phyloP scores from a whole-genome alignment of 1,284 basidiomycete genomes.

The Pisolithus thermaeus region DNA sequence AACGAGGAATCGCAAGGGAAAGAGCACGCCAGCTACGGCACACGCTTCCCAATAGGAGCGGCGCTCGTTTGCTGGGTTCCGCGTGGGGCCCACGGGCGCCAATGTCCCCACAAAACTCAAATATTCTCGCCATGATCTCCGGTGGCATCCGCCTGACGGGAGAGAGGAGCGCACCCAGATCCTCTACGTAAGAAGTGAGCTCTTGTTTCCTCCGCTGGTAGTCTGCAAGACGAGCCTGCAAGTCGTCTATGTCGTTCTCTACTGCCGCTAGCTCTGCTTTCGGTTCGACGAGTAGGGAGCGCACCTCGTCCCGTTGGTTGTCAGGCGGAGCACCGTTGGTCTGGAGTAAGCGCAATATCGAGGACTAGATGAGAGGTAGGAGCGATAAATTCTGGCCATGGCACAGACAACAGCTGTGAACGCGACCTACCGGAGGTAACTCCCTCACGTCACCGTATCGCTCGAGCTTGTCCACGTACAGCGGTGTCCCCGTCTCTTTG shows the following conservation, averaged over 20 bases:
- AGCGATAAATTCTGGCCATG: conserved; percentile 1
- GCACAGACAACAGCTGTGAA: neutral
- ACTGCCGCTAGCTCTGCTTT: conserved; percentile 22
- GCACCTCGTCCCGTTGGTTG: conserved; percentile 25
- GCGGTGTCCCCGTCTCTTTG: conserved; percentile 21
- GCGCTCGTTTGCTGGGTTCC: conserved; percentile 24
- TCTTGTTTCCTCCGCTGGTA: conserved; percentile 24
- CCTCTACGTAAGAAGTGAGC: conserved; percentile 24
- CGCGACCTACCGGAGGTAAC: conserved; percentile 20
- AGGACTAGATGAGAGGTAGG: conserved; percentile 13
- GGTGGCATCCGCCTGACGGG: conserved; percentile 29
- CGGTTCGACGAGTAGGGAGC: conserved; percentile 19
- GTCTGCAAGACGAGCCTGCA: conserved; percentile 25
- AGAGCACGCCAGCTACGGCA: conserved; percentile 25
- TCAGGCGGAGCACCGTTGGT: conserved; percentile 22
- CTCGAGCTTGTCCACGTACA: conserved; percentile 19
- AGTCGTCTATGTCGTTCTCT: conserved; percentile 20
- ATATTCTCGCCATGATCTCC: conserved; percentile 28
- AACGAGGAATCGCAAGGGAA: conserved; percentile 24
- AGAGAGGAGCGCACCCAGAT: conserved; percentile 27
- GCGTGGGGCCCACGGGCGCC: conserved; percentile 23
- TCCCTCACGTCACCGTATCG: conserved; percentile 27
- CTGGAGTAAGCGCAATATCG: conserved; percentile 24
- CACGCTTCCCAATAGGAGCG: conserved; percentile 23
- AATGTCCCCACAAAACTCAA: conserved; percentile 27